Evolutionary conservation across 1,284 basidiomycete genomes (phyloP).

Genomic region (Puccinia novopanici): DNA sequence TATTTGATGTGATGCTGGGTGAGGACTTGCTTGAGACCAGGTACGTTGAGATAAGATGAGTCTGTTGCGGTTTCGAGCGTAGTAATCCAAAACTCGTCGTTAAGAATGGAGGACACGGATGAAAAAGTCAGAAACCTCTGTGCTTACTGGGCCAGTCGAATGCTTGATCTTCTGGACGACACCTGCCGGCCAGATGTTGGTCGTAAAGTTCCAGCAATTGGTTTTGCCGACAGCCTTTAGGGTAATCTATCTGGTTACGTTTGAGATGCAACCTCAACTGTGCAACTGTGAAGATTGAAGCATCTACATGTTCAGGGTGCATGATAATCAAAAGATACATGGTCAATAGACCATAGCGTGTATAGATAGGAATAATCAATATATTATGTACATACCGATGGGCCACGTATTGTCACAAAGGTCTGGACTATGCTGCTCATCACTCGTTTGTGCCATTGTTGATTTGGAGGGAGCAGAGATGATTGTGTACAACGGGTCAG

Average conservation of each 20-base stretch:
- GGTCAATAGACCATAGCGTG: too few species aligned
- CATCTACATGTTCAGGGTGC: too few species aligned
- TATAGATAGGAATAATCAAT: too few species aligned
- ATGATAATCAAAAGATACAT: too few species aligned
- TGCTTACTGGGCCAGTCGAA: conserved; percentile 3
- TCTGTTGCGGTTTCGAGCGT: not conserved
- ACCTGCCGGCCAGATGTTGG: too few species aligned
- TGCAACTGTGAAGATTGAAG: conserved; percentile 3
- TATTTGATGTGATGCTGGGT: not conserved
- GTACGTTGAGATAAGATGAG: not conserved
- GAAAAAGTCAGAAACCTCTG: not conserved
- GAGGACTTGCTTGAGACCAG: not conserved
- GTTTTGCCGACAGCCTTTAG: not conserved
- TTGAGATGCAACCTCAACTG: not conserved
- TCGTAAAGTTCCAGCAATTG: not conserved
- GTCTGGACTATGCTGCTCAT: too few species aligned
- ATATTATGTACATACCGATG: too few species aligned
- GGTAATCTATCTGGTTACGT: not conserved
- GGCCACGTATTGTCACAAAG: too few species aligned
- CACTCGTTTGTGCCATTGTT: too few species aligned
- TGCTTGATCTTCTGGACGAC: not conserved
- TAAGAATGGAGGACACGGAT: not conserved
- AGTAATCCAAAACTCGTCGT: too few species aligned
- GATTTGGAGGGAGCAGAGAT: too few species aligned
- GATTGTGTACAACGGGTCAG: too few species aligned